Evolutionary conservation across 352 stramenopile species (phyloP).

Genomic region (Pythium sukuiense): DNA sequence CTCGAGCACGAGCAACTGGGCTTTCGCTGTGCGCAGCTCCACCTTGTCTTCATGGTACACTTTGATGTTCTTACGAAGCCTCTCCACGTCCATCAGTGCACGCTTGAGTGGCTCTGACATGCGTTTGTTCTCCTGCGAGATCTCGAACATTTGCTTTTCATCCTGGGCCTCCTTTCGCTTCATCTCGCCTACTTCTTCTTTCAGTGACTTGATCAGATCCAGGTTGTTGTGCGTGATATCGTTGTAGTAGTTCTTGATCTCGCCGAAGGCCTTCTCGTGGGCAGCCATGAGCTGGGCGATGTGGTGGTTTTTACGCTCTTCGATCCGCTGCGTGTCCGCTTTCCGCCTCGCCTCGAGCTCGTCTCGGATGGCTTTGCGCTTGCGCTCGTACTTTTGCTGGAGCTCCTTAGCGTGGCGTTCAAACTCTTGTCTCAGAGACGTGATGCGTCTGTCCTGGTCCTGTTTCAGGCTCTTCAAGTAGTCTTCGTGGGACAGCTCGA

Average conservation of each 20-base stretch:
- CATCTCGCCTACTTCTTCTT: constrained; percentile 94
- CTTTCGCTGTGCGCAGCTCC: constrained; percentile 63
- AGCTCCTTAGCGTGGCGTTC: constrained; percentile 90
- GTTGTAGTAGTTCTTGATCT: constrained; percentile 98
- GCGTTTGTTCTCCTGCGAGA: constrained; percentile 93
- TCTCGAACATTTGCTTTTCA: constrained; percentile 94
- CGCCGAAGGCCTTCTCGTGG: constrained; percentile 93
- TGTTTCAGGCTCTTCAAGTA: constrained; percentile 93
- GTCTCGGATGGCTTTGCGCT: constrained; percentile 77
- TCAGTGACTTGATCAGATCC: constrained; percentile 95
- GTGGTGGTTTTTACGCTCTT: constrained; percentile 92
- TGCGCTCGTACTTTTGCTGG: constrained; percentile 87
- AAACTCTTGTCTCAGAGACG: constrained; percentile 89
- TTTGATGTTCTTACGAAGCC: constrained; percentile 61
- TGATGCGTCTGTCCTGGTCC: constrained; percentile 92
- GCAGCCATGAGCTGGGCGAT: constrained; percentile 92
- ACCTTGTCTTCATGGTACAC: constrained; percentile 74
- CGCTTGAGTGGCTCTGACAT: constrained; percentile 94
- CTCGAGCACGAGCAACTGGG: constrained; percentile 85
- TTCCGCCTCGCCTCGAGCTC: constrained; percentile 82
- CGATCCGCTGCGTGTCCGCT: constrained; percentile 85
- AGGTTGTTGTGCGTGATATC: constrained; percentile 97
- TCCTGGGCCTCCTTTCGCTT: constrained; percentile 94
- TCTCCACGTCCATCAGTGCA: constrained; percentile 78
- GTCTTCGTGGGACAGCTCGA: constrained; percentile 90